Evolutionary conservation across 495 filamentous ascomycete genomes (phyloP).

Genomic region (Penicillium coffeae): DNA sequence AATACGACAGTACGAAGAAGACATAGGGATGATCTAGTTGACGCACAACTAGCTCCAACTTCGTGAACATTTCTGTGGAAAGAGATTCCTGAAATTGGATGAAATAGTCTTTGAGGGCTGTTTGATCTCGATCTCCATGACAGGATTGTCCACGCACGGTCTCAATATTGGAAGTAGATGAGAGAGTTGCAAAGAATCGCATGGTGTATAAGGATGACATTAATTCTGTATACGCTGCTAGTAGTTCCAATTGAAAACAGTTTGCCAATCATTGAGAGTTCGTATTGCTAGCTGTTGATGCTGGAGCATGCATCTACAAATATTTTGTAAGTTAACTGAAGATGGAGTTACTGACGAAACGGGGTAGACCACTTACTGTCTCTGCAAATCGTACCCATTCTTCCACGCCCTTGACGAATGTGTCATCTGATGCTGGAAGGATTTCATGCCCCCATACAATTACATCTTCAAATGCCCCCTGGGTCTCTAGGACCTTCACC

Average conservation of each 20-base stretch:
- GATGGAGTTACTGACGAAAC: not conserved
- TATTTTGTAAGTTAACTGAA: not conserved
- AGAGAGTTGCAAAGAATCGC: too few species aligned
- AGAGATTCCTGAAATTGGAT: too few species aligned
- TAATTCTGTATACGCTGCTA: too few species aligned
- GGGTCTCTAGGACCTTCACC: constrained; percentile 58
- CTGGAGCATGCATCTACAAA: constrained; percentile 32
- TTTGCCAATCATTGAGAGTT: not conserved
- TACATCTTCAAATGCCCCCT: constrained; percentile 69
- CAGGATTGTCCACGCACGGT: too few species aligned
- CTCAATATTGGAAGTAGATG: too few species aligned
- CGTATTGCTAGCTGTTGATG: not conserved
- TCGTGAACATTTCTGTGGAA: too few species aligned
- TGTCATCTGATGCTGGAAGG: constrained; percentile 62
- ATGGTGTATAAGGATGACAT: too few species aligned
- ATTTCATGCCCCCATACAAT: constrained; percentile 83
- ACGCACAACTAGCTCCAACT: too few species aligned
- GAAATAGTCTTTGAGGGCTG: too few species aligned
- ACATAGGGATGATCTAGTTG: too few species aligned
- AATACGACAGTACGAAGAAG: too few species aligned
- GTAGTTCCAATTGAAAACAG: not conserved
- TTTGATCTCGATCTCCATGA: too few species aligned
- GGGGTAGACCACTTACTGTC: constrained; percentile 39
- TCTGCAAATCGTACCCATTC: constrained; percentile 84
- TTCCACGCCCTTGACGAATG: constrained; percentile 65